Base-by-base conservation (phyloP, 306 rosid species). In the Glycine tomentella region DNA sequence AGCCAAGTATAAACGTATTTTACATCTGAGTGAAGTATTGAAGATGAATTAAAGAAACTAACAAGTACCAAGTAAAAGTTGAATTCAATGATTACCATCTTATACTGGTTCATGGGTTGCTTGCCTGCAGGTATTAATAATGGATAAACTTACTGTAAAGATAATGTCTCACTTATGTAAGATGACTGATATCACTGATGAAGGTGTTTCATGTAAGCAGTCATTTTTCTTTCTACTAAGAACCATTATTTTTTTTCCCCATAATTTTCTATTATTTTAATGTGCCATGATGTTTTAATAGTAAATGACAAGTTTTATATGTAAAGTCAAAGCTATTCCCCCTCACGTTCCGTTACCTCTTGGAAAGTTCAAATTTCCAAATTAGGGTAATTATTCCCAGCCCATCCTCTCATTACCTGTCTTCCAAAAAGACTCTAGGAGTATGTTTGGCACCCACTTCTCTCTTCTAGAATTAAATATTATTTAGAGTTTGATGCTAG, bases 151-250 rank as follows among this genome's bases (percentile, higher is more conserved):
- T 74, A 95, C 99, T 58, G 88, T 95, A 69, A 95, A 95, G 90
- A 89, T 95, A 85, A 93, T 95, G 99, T 95, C 99, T 67, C 89
- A 89, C 87, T 83, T 98, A 7, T 95, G 99, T 89, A 95, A 90
- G 92, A 95, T 95, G 99, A 94, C 97, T 82, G 98, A 95, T 89
- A 89, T 95, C 80, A 95, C 96, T 7, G 94, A 88, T 34, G 98
- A 95, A 95, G 98, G 98, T 31, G 94, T 95, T 86, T 90, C 99
- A 88, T 89, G 99, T 95, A 95, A 91, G 46, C 34, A 2, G 3
- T 38, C 11, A 36, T 15, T 44, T 75, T 66, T 20, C 42, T 53
- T 56, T 42, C 17, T 45, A 72, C 53, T 62, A 57, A 15, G 17
- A 9, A 45, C 46, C 14, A 59, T 40, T 46, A 10, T 13, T 14